A percentile compares a stretch with the other conserved stretches of the same genome.
Conservation (phyloP, 371 early-diverging fungal species). For the Gilbertella persicaria region DNA sequence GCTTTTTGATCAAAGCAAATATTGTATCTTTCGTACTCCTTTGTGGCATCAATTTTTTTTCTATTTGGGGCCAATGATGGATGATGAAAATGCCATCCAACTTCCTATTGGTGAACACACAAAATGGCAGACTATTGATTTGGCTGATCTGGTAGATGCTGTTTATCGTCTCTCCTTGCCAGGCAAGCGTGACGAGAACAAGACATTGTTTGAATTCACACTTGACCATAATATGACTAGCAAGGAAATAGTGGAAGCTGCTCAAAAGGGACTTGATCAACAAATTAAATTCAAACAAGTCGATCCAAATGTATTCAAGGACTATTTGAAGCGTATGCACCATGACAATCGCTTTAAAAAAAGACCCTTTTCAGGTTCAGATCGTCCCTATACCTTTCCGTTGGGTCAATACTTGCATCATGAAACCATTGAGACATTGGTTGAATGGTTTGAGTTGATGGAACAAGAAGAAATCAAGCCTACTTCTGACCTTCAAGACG, state of each 20-base stretch:
- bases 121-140: constrained; percentile 16
- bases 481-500: constrained; percentile 9
- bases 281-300: constrained; percentile 15
- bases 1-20: neutral
- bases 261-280: constrained; percentile 9
- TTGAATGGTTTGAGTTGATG: constrained; percentile 20
- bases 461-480: neutral
- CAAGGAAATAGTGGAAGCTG: constrained; percentile 4
- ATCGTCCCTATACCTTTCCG: constrained; percentile 17
- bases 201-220: constrained; percentile 22
- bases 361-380: constrained; percentile 10
- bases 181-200: constrained; percentile 4
- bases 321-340: constrained; percentile 18
- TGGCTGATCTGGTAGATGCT: constrained; percentile 20
- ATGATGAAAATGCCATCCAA: constrained; percentile 13
- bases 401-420: constrained; percentile 21
- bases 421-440: constrained; percentile 7
- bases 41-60: constrained; percentile 30
- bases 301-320: neutral
- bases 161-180: constrained; percentile 9
- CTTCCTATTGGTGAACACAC: constrained; percentile 11
- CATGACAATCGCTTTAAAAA: constrained; percentile 22
- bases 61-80: constrained; percentile 30
- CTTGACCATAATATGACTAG: constrained; percentile 5
- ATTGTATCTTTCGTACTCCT: constrained; percentile 15